Evolutionary conservation across 1,139 yeast genomes (phyloP).

Genomic region (Waltiozyma sp.): DNA sequence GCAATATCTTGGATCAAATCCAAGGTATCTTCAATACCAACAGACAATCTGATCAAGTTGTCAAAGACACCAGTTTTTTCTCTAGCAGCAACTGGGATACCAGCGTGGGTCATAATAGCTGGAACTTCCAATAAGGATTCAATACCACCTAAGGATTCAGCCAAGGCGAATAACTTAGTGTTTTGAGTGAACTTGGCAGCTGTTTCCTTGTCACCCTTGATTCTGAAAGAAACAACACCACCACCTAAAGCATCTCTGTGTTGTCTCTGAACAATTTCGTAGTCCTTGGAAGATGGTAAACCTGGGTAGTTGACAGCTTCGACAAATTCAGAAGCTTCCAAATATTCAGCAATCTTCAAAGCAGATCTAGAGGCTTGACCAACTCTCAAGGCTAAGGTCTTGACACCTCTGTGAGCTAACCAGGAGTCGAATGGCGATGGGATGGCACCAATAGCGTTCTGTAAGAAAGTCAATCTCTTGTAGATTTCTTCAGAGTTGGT

Average conservation of each 20-base stretch:
- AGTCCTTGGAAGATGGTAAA: slow-evolving; percentile 21
- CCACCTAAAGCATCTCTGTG: slow-evolving; percentile 45
- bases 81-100: slow-evolving; percentile 91
- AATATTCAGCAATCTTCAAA: slow-evolving; percentile 45
- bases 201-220: slow-evolving; percentile 39
- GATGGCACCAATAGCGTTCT: slow-evolving; percentile 68
- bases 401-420: slow-evolving; percentile 62
- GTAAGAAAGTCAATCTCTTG: slow-evolving; percentile 41
- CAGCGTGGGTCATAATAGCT: slow-evolving; percentile 59
- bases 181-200: slow-evolving; percentile 61
- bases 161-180: slow-evolving; percentile 69
- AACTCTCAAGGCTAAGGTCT: slow-evolving; percentile 69
- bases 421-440: slow-evolving; percentile 38
- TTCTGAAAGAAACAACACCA: slow-evolving; percentile 55
- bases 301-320: slow-evolving; percentile 29
- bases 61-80: slow-evolving; percentile 57
- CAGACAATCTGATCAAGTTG: slow-evolving; percentile 56
- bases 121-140: slow-evolving; percentile 44
- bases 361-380: slow-evolving; percentile 56
- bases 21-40: slow-evolving; percentile 74
- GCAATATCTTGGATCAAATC: slow-evolving; percentile 67
- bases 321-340: slow-evolving; percentile 33
- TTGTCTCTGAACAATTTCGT: slow-evolving; percentile 48
- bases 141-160: slow-evolving; percentile 90
- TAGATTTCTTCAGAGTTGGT: slow-evolving; percentile 42